Evolutionary conservation across 495 filamentous ascomycete species (phyloP).

Genomic region (Xylaria venustula): DNA sequence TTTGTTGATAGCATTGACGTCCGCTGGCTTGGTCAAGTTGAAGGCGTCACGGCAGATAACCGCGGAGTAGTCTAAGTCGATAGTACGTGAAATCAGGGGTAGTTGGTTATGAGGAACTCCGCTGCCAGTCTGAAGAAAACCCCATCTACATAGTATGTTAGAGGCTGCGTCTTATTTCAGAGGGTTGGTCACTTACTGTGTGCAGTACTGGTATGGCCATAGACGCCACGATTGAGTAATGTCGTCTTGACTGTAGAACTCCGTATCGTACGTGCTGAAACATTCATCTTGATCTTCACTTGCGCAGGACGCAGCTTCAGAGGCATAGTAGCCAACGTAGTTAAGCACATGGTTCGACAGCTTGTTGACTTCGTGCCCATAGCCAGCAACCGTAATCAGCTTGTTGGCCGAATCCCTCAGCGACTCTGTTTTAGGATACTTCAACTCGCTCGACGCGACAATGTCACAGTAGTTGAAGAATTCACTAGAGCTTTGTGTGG

Average conservation of each 20-base stretch:
- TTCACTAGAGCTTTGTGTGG: conserved; percentile 47
- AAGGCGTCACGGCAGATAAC: conserved; percentile 58
- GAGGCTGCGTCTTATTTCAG: background rate
- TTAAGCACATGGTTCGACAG: conserved; percentile 62
- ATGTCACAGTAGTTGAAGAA: conserved; percentile 62
- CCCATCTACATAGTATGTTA: conserved; percentile 54
- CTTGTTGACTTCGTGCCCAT: conserved; percentile 42
- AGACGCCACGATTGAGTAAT: conserved; percentile 50
- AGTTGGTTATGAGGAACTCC: conserved; percentile 56
- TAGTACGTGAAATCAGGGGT: conserved; percentile 63
- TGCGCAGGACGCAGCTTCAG: conserved; percentile 32
- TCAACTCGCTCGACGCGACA: conserved; percentile 45
- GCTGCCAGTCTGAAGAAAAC: conserved; percentile 66
- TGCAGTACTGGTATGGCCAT: conserved; percentile 60
- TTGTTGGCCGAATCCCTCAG: conserved; percentile 42
- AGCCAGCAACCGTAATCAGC: conserved; percentile 56
- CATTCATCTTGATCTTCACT: conserved; percentile 51
- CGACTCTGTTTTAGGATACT: conserved; percentile 45
- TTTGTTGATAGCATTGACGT: conserved; percentile 61
- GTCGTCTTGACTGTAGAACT: conserved; percentile 51
- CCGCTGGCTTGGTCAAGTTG: conserved; percentile 57
- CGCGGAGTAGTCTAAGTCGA: conserved; percentile 54
- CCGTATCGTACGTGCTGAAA: conserved; percentile 50
- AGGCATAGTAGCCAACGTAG: conserved; percentile 60
- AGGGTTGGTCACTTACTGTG: conserved; percentile 32